Percentiles rank a stretch among this genome's conserved stretches.
These are phyloP conservation scores for Stagonosporopsis cucurbitacearum DNA, from an alignment of 2,329 filamentous ascomycete genomes.

Conservation along the genomic window DNA sequence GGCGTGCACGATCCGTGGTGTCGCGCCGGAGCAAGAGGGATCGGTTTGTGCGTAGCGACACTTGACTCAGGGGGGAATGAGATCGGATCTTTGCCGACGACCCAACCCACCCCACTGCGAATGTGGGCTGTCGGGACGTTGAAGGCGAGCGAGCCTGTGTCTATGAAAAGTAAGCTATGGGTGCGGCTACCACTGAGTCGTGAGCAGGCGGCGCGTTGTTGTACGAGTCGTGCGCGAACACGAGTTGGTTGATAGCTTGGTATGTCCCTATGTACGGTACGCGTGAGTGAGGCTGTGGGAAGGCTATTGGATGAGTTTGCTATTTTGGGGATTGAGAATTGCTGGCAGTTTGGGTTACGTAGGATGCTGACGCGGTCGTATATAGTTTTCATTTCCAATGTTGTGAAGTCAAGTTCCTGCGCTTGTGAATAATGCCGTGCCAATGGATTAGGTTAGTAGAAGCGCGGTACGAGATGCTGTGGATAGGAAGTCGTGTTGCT, in stretches of 20 bases:
- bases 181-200: background rate
- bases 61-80: background rate
- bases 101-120: background rate
- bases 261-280: too few species aligned
- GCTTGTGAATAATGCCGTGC: background rate
- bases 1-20: background rate
- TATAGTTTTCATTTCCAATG: too few species aligned
- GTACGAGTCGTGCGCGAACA: constrained; percentile 4
- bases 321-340: background rate
- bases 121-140: constrained; percentile 15
- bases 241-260: background rate
- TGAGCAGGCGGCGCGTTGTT: background rate
- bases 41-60: background rate
- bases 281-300: background rate
- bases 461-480: too few species aligned
- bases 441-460: background rate
- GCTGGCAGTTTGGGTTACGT: background rate
- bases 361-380: background rate
- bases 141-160: background rate
- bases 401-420: background rate
- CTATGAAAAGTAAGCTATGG: too few species aligned
- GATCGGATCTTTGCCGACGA: constrained; percentile 6
- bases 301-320: constrained; percentile 6
- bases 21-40: background rate
- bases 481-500: background rate